phyloP scores from a whole-genome alignment of 2,329 filamentous ascomycete species.

The Periglandula ipomoeae region DNA sequence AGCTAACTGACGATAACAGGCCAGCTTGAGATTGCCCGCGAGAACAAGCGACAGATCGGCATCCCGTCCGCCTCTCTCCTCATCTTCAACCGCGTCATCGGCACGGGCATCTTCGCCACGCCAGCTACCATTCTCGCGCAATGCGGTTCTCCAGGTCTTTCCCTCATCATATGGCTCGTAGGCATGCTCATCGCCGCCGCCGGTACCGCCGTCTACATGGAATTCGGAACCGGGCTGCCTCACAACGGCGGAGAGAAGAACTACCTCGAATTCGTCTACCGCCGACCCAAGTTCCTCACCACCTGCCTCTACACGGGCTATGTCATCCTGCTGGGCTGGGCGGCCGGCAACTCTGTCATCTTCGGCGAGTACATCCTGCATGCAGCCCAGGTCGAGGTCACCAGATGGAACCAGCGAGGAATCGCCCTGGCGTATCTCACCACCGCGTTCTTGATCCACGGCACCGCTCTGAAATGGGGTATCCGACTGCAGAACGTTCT shows the following conservation, averaged over 20 bases:
- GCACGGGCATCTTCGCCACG: constrained; percentile 58
- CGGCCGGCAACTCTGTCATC: constrained; percentile 57
- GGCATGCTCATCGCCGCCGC: constrained; percentile 53
- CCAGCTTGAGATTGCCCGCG: constrained; percentile 29
- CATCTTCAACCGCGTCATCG: constrained; percentile 58
- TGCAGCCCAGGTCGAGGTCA: constrained; percentile 52
- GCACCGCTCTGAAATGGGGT: constrained; percentile 54
- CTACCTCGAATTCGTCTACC: constrained; percentile 57
- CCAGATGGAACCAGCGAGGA: constrained; percentile 57
- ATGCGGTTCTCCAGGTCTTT: constrained; percentile 51
- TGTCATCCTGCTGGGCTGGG: constrained; percentile 55
- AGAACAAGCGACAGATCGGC: constrained; percentile 46
- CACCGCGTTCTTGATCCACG: constrained; percentile 55
- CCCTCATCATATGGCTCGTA: constrained; percentile 53
- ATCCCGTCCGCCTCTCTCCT: constrained; percentile 46
- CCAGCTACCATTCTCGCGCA: constrained; percentile 47
- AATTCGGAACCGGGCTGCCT: constrained; percentile 57
- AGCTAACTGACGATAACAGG: constrained; percentile 10
- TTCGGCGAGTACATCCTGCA: constrained; percentile 64
- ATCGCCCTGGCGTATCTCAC: constrained; percentile 60
- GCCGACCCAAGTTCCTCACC: constrained; percentile 49
- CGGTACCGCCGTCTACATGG: constrained; percentile 56
- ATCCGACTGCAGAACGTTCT: constrained; percentile 58
- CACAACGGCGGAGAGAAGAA: constrained; percentile 59
- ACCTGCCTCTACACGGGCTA: constrained; percentile 54